Evolutionary conservation across 2,329 filamentous ascomycete genomes (phyloP), one percentile per base, ranked within the genome.

Genomic region (Xylaria sp.): DNA sequence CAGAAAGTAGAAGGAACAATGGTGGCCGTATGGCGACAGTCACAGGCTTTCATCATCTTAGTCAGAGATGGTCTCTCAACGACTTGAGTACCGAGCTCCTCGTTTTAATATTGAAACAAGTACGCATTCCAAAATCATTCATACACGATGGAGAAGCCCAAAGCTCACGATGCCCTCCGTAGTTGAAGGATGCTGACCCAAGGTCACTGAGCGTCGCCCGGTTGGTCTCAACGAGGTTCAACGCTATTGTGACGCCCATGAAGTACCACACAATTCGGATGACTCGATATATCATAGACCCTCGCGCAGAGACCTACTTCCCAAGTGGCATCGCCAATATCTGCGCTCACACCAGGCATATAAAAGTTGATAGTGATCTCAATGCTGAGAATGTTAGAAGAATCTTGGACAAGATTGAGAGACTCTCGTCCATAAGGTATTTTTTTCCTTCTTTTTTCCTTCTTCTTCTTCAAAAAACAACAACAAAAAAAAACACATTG

Each of bases 71-170:
- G 72, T 79, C 76, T 10, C 70, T 81, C 23, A 70, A 79, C 60
- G 73, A 78, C 61, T 78, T 85, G 20, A 83, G 81, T 72, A 78
- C 81, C 4, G 83, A 85, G 74, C 73, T 85, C 17, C 59, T 84
- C n/a, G 72, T 76, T 61, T 74, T 84, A 44, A 79, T 85, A 40
- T 77, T 83, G 31, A 73, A 81, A 71, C 78, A 83, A 74, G 83
- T 84, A 76, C 10, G 38, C 6, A 42, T n/a, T 11, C 42, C 44
- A 2, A 36, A 10, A 36, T n/a, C 15, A 42, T 72, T 28, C 26
- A 13, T n/a, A 7, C 5, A 10, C 5, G 10, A 33, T 20, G 13
- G 31, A 46, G 60, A 11, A 60, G 13, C 2, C 13, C 49, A 28
- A 59, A 59, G 70, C 76, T 66, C 72, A 67, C 11, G 61, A 36